Conservation (phyloP, 768 basidiomycete genomes). For the Mycena latifolia region DNA sequence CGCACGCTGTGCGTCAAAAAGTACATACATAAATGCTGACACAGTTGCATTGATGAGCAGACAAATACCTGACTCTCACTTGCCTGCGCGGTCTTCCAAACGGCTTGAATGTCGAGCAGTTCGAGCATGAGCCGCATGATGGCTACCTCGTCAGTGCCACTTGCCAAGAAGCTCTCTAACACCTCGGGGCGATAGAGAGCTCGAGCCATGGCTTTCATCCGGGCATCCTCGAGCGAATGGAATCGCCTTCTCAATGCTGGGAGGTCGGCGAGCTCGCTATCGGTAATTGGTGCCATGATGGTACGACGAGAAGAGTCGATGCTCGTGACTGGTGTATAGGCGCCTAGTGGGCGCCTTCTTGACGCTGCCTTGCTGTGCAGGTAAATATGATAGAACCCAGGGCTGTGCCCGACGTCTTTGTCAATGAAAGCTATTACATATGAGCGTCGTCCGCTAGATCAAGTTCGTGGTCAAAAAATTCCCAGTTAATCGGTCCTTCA, state of each 20-base stretch:
- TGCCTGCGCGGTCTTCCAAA: background rate
- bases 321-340: background rate
- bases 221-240: too few species aligned
- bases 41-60: too few species aligned
- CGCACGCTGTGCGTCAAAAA: too few species aligned
- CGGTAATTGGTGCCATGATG: conserved; percentile 7
- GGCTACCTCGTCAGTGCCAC: background rate
- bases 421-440: too few species aligned
- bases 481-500: too few species aligned
- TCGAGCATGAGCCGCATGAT: background rate
- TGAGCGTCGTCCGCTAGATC: too few species aligned
- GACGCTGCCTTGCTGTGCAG: too few species aligned
- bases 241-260: too few species aligned
- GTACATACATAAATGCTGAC: too few species aligned
- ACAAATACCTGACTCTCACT: background rate
- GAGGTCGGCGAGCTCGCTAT: conserved; percentile 1
- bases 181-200: background rate
- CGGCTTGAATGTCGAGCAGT: background rate
- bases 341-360: background rate
- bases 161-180: background rate
- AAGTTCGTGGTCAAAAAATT: too few species aligned
- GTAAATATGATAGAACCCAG: too few species aligned
- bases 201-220: background rate
- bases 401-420: too few species aligned
- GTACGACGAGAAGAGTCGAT: background rate